Percentiles rank a stretch among this genome's conserved stretches.
These are phyloP conservation scores for Vanrija pseudolonga DNA, from an alignment of 1,284 basidiomycete species.

Conservation along the genomic window DNA sequence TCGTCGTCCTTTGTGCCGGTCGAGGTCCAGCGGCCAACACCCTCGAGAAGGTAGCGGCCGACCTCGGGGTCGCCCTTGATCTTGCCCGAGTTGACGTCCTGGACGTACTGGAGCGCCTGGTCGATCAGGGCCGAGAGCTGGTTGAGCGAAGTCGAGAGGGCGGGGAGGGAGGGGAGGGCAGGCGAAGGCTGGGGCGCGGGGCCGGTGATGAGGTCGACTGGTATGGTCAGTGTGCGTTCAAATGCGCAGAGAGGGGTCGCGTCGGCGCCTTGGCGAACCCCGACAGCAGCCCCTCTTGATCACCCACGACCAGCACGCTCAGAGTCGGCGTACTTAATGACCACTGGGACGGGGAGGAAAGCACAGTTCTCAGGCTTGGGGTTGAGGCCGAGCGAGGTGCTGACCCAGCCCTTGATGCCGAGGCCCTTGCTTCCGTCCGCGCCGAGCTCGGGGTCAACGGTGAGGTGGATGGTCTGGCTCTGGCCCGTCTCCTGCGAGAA, in stretches of 20 bases:
- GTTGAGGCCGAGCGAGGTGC: slow-evolving; percentile 61
- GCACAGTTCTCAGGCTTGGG: slow-evolving; percentile 89
- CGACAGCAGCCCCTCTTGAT: neutral
- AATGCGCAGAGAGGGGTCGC: neutral
- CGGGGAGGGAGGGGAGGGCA: slow-evolving; percentile 38
- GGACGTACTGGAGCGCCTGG: slow-evolving; percentile 78
- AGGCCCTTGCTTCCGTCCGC: slow-evolving; percentile 63
- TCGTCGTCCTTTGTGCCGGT: slow-evolving; percentile 48
- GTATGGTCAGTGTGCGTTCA: slow-evolving; percentile 7
- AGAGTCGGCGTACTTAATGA: slow-evolving; percentile 72
- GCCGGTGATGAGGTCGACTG: slow-evolving; percentile 72
- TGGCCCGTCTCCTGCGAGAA: slow-evolving; percentile 88
- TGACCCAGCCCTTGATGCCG: slow-evolving; percentile 82
- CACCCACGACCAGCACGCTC: slow-evolving; percentile 79
- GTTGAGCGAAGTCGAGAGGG: slow-evolving; percentile 46
- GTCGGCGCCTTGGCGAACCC: neutral
- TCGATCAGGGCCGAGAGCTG: slow-evolving; percentile 51
- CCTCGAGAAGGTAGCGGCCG: slow-evolving; percentile 89
- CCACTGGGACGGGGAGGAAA: slow-evolving; percentile 80
- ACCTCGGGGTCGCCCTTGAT: slow-evolving; percentile 78
- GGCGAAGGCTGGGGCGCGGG: slow-evolving; percentile 36
- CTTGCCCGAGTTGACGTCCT: slow-evolving; percentile 72
- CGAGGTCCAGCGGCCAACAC: slow-evolving; percentile 64
- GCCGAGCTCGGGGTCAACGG: slow-evolving; percentile 71
- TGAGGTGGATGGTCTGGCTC: slow-evolving; percentile 86